Percentiles rank a stretch among this genome's conserved stretches.
Conservation (phyloP, 2,329 filamentous ascomycete species). For the Paracorniculantispora psalliotae region DNA sequence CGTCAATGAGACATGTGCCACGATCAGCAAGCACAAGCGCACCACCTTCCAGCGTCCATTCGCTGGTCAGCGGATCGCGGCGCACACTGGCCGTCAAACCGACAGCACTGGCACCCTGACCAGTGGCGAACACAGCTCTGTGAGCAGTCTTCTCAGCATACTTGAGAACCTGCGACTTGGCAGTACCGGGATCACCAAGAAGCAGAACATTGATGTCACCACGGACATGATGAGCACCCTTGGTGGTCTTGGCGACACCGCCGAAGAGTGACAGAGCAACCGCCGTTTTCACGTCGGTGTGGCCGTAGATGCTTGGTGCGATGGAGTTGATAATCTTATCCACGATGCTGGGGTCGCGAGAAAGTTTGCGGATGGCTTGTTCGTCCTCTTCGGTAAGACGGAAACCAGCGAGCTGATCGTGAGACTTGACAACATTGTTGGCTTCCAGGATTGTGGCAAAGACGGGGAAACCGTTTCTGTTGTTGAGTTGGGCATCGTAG, state of each 20-base stretch:
- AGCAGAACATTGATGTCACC: conserved; percentile 97
- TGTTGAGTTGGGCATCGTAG: conserved; percentile 95
- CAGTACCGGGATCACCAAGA: conserved; percentile 93
- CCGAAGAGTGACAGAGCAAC: conserved; percentile 92
- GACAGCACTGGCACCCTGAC: conserved; percentile 93
- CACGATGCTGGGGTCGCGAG: conserved; percentile 83
- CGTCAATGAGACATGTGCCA: conserved; percentile 93
- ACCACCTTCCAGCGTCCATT: conserved; percentile 96
- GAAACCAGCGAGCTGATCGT: conserved; percentile 96
- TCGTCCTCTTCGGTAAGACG: conserved; percentile 93
- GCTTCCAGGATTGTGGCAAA: conserved; percentile 97
- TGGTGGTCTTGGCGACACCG: conserved; percentile 86
- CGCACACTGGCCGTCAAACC: conserved; percentile 96
- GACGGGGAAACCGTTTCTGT: conserved; percentile 96
- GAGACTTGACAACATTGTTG: conserved; percentile 93
- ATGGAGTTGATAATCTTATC: conserved; percentile 92
- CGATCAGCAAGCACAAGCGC: conserved; percentile 92
- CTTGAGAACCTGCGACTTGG: conserved; percentile 95
- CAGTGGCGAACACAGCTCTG: conserved; percentile 93
- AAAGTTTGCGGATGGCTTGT: conserved; percentile 79
- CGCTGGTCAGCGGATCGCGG: conserved; percentile 87
- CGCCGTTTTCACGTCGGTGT: conserved; percentile 94
- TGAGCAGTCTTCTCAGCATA: conserved; percentile 98
- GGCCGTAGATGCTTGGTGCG: conserved; percentile 94
- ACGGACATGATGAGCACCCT: conserved; percentile 83